These are phyloP conservation scores for Berberis thunbergii DNA, from an alignment of 164 flowering plant species.

Conservation along the genomic window DNA sequence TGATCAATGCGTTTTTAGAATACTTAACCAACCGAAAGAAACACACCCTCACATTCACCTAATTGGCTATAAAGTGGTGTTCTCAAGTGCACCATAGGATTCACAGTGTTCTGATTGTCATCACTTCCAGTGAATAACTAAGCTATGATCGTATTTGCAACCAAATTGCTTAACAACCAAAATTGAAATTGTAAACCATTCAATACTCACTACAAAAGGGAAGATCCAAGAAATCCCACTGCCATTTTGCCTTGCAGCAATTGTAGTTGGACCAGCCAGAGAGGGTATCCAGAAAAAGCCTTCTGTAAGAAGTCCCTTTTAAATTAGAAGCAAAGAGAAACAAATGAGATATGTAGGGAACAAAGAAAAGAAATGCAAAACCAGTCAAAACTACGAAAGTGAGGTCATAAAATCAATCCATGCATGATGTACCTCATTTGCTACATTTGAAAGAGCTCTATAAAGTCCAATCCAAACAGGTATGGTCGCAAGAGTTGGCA, in stretches of 20 bases:
- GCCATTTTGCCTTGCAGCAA: constrained; percentile 84
- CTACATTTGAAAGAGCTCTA: constrained; percentile 96
- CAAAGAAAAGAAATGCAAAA: not conserved
- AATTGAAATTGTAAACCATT: not conserved
- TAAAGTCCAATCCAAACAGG: constrained; percentile 98
- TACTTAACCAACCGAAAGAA: too few species aligned
- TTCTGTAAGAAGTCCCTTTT: constrained; percentile 90
- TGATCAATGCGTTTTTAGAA: too few species aligned
- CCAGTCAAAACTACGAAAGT: not conserved
- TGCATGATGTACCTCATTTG: constrained; percentile 62
- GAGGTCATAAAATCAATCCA: not conserved
- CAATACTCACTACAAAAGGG: constrained; percentile 70
- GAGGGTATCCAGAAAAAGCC: constrained; percentile 99
- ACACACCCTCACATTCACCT: too few species aligned
- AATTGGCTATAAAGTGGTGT: too few species aligned
- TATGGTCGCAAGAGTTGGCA: constrained; percentile 94
- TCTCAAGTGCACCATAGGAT: too few species aligned
- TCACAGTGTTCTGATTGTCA: too few species aligned
- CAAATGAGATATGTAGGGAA: not conserved
- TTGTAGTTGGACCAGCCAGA: constrained; percentile 92
- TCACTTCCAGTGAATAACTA: too few species aligned
- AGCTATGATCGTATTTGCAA: too few species aligned
- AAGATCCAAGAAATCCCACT: constrained; percentile 94
- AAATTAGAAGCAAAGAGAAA: not conserved
- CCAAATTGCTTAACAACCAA: too few species aligned